Evolutionary conservation across 108 stramenopile genomes (phyloP).

Genomic region (Cylindrotheca fusiformis): DNA sequence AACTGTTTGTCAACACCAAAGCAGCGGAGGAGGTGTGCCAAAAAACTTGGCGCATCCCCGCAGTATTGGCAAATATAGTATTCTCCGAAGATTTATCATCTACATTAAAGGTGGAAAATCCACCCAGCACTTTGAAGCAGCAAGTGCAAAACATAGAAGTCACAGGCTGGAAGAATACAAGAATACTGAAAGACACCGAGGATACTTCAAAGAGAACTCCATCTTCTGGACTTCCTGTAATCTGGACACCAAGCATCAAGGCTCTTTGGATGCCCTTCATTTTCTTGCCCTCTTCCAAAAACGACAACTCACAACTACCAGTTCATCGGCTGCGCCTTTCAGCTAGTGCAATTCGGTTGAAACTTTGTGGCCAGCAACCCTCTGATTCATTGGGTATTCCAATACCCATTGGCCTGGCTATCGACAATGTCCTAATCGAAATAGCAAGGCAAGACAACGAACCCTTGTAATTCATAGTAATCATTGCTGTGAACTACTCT

Average conservation of each 20-base stretch:
- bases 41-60: constrained; percentile 50
- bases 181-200: constrained; percentile 12
- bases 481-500: too few species aligned
- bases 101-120: neutral
- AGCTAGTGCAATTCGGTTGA: constrained; percentile 42
- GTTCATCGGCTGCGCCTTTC: constrained; percentile 48
- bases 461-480: neutral
- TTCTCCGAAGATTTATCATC: constrained; percentile 14
- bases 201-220: neutral
- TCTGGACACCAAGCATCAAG: constrained; percentile 63
- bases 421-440: constrained; percentile 42
- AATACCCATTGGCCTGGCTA: constrained; percentile 24
- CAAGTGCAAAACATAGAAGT: constrained; percentile 23
- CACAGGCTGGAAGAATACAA: constrained; percentile 43
- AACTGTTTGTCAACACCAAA: constrained; percentile 45
- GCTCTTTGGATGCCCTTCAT: constrained; percentile 51
- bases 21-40: constrained; percentile 48
- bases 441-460: constrained; percentile 16
- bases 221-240: constrained; percentile 25
- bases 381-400: constrained; percentile 19
- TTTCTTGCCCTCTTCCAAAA: neutral
- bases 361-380: constrained; percentile 17
- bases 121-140: constrained; percentile 4
- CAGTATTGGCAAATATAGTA: constrained; percentile 42
- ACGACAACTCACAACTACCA: constrained; percentile 15